Evolutionary conservation across 208 protist genomes (phyloP), one percentile per base, ranked within the genome.

Genomic region (Crithidia mellificae): DNA sequence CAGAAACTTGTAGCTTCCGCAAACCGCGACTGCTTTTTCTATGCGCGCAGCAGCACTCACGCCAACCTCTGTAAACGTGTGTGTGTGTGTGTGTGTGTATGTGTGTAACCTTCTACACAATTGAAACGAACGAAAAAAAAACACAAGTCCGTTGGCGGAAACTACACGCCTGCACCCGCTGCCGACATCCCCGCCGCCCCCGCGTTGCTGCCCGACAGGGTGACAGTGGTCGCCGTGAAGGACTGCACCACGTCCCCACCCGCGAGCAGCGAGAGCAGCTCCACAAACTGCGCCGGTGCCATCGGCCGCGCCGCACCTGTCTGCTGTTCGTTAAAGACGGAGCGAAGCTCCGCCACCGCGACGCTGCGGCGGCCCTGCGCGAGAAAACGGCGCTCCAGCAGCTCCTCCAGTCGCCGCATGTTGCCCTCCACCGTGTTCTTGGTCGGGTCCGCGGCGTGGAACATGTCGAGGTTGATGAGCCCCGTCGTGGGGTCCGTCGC

Each of bases 391-490:
- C 72, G 68, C 59, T 80, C 75, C 43, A 96, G 81, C 9, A 94
- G 34, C 39, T 84, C 70, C 64, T 91, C 83, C 17, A 94, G 78
- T 1, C 85, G 85, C 20, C 82, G 64, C 87, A 94, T 87, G 73
- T 81, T 88, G 8, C 88, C 85, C 67, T 96, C 88, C 30, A 91
- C 75, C 19, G 88, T 93, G 65, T 92, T 92, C 67, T 80, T 73
- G 6, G 80, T 87, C 5, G 85, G 84, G 68, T 94, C 91, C 5
- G 87, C 84, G 6, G 88, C 88, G 74, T 87, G 85, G 68, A 96
- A 96, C 79, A 94, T 92, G 63, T 96, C 91, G 15, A 96, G 68
- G 77, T 85, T 93, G 63, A 96, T 96, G 19, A 91, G 78, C 1
- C 91, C 91, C n/a, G 91, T 96, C 20, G 77, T 71, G 1, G 91